Percentiles rank a stretch among this genome's conserved stretches.
phyloP scores from a whole-genome alignment of 164 flowering plant genomes.

The Vitis riparia region DNA sequence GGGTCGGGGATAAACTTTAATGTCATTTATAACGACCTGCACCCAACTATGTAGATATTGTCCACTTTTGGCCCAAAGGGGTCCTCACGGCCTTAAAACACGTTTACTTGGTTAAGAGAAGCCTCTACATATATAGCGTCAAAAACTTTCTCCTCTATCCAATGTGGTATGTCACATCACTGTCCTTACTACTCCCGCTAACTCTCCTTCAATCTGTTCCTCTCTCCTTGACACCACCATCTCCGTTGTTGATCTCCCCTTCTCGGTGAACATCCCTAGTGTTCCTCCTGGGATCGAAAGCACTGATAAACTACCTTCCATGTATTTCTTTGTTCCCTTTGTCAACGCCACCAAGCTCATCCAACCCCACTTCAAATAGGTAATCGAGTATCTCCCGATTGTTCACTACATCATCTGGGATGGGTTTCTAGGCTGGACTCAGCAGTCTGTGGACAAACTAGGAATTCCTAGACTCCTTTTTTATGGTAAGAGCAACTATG shows the following conservation, averaged over 20 bases:
- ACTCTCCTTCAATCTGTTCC: conserved; percentile 30
- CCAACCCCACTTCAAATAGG: conserved; percentile 41
- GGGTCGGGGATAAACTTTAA: fast-evolving
- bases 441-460: conserved; percentile 27
- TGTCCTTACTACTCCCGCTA: conserved; percentile 52
- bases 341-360: conserved; percentile 36
- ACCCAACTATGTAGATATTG: too few relatives aligned
- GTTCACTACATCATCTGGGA: conserved; percentile 43
- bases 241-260: conserved; percentile 37
- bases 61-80: too few relatives aligned
- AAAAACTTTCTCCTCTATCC: too few relatives aligned
- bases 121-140: too few relatives aligned
- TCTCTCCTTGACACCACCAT: conserved; percentile 27
- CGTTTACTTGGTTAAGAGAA: too few relatives aligned
- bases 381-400: conserved; percentile 21
- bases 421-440: conserved; percentile 52
- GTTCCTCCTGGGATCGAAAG: conserved; percentile 50
- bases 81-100: too few relatives aligned
- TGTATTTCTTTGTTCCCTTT: conserved; percentile 30
- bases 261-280: conserved; percentile 29
- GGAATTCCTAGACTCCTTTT: conserved; percentile 36
- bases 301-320: conserved; percentile 51
- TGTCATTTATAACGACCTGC: too few relatives aligned
- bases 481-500: conserved; percentile 34
- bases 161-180: conserved; percentile 14